Base-by-base conservation (phyloP, 139 green algal genomes). In the Chlamydomonas incerta region DNA sequence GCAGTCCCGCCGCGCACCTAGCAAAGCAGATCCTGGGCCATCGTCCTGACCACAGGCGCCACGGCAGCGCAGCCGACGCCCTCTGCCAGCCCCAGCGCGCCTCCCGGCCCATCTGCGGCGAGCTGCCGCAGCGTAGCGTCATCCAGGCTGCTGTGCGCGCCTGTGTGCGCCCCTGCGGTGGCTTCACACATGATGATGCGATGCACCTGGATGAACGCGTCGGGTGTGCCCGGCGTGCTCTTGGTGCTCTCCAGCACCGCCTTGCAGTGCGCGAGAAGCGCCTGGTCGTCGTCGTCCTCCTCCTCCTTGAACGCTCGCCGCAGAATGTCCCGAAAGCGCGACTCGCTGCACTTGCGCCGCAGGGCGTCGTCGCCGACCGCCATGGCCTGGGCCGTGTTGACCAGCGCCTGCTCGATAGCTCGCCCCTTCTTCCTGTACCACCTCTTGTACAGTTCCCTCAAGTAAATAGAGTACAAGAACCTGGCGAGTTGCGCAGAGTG, bases 281-380 rank as follows among this genome's bases (percentile, higher is more conserved):
- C 14, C 11, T 29, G 13, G 67, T 73, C 34, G 67, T 73, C 34
- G 67, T 73, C 67, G 67, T 73, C 67, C 67, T 73, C 67, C 67
- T 73, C 67, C 34, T 73, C 67, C 67, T 73, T 50, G 34, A 73
- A 73, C 34, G 67, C 67, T 50, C 34, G 67, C 67, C 67, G 67
- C 67, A 73, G 20, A 52, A 73, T 73, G 55, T 50, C 67, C 67
- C 55, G 67, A 73, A 73, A 73, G 67, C 67, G 67, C 34, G 67
- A 29, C 34, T 52, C 67, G 67, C 34, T 73, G 67, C 67, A 73
- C 67, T 73, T 73, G 67, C 67, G 34, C 67, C 67, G 67, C 67
- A 73, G 67, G 67, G 34, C 20, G 67, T 73, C 34, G 67, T 29
- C 34, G 14, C 29, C 34, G n/a, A n/a, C n/a, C 67, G 67, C 67